A percentile compares a stretch with the other conserved stretches of the same genome.
These are phyloP conservation scores for Lachnellula subtilissima DNA, from an alignment of 2,329 filamentous ascomycete genomes.

Conservation along the genomic window DNA sequence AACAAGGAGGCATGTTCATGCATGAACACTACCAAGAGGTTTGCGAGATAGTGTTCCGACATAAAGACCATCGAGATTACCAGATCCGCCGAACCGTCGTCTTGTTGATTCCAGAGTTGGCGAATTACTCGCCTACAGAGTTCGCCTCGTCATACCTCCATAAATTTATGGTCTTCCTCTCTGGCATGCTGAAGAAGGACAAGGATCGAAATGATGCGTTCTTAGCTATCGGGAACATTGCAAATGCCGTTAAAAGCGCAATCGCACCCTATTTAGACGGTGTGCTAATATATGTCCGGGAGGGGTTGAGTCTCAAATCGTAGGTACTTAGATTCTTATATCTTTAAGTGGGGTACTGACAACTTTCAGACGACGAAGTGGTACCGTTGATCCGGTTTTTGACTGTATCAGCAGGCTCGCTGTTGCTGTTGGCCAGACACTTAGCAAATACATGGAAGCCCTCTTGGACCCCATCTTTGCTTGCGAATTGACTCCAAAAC, in stretches of 20 bases:
- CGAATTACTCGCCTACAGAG: slow-evolving; percentile 85
- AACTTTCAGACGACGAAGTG: slow-evolving; percentile 34
- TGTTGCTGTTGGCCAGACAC: slow-evolving; percentile 87
- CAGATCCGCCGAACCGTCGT: slow-evolving; percentile 88
- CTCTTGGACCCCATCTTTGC: slow-evolving; percentile 94
- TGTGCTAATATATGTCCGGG: slow-evolving; percentile 87
- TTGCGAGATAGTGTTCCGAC: slow-evolving; percentile 86
- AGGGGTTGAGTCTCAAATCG: slow-evolving; percentile 80
- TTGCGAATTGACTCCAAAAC: slow-evolving; percentile 86
- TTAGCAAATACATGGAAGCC: slow-evolving; percentile 98
- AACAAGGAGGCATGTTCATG: slow-evolving; percentile 99
- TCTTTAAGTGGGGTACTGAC: slow-evolving; percentile 24
- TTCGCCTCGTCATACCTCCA: slow-evolving; percentile 86
- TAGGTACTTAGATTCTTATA: slow-evolving; percentile 30
- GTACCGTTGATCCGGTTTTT: slow-evolving; percentile 72
- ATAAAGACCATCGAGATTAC: slow-evolving; percentile 87
- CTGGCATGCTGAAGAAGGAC: slow-evolving; percentile 88
- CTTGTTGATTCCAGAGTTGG: slow-evolving; percentile 83
- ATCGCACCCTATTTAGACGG: slow-evolving; percentile 94
- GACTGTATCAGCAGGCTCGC: slow-evolving; percentile 97
- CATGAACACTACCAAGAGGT: slow-evolving; percentile 87
- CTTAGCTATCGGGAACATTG: slow-evolving; percentile 91
- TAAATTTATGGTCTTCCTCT: slow-evolving; percentile 95
- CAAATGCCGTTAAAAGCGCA: slow-evolving; percentile 90
- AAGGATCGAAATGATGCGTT: slow-evolving; percentile 94